Percentiles rank a stretch among this genome's conserved stretches.
Conservation (phyloP, 805 yeast genomes). For the Diddensiella transvaalensis region DNA sequence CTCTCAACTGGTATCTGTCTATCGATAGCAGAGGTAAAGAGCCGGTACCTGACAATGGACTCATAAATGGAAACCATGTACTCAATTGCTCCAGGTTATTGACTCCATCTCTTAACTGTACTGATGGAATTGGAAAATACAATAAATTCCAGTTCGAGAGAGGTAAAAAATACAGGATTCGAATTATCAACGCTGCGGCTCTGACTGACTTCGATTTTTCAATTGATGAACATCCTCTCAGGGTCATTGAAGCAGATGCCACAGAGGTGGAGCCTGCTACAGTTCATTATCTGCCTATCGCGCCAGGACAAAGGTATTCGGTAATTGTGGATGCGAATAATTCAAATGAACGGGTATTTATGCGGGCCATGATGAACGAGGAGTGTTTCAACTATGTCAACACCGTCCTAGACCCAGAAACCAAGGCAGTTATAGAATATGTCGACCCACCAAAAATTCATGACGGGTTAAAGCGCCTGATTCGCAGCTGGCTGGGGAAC, state of each 20-base stretch:
- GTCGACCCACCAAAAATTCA: background rate
- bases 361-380: constrained; percentile 40
- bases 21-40: constrained; percentile 38
- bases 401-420: constrained; percentile 38
- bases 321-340: constrained; percentile 48
- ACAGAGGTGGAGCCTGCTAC: constrained; percentile 22
- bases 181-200: constrained; percentile 32
- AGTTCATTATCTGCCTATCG: constrained; percentile 29
- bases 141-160: constrained; percentile 12
- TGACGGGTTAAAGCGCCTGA: constrained; percentile 40
- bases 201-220: constrained; percentile 30
- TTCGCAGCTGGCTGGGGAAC: constrained; percentile 15
- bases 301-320: constrained; percentile 82
- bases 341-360: background rate
- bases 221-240: constrained; percentile 27
- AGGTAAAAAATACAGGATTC: constrained; percentile 17
- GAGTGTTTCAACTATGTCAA: constrained; percentile 51
- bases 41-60: constrained; percentile 40
- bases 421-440: constrained; percentile 41
- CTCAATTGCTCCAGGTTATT: constrained; percentile 27
- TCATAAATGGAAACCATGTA: constrained; percentile 39
- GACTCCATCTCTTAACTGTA: constrained; percentile 14
- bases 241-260: constrained; percentile 35
- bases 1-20: constrained; percentile 36
- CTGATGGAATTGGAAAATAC: constrained; percentile 8